A percentile compares a stretch with the other conserved stretches of the same genome.
These are phyloP conservation scores for Populus trichocarpa DNA, from an alignment of 441 rosid genomes.

Conservation along the genomic window DNA sequence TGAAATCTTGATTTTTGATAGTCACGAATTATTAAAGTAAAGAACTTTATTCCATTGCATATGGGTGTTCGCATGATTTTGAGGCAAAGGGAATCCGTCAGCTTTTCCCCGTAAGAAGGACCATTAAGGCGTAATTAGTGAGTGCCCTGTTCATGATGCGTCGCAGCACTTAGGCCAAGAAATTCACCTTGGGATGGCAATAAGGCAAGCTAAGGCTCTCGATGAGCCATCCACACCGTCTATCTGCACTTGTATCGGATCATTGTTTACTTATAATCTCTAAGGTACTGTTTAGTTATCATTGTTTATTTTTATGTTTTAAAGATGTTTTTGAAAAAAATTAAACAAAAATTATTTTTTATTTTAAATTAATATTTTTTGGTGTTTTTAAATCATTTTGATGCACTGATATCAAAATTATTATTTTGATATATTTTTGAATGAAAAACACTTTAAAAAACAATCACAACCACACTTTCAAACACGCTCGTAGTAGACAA, in stretches of 20 bases:
- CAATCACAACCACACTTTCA: too few species aligned
- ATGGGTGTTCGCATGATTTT: constrained; percentile 26
- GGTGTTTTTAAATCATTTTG: too few species aligned
- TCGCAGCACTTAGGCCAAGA: constrained; percentile 11
- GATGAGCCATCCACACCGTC: background rate
- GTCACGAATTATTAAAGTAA: constrained; percentile 9
- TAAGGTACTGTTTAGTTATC: too few species aligned
- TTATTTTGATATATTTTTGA: too few species aligned
- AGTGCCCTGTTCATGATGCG: background rate
- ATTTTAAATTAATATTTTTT: too few species aligned
- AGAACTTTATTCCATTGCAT: constrained; percentile 18
- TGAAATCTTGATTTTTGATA: background rate
- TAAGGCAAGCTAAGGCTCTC: background rate
- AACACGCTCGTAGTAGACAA: too few species aligned
- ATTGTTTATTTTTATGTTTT: too few species aligned
- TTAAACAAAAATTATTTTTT: too few species aligned
- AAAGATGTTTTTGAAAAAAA: too few species aligned
- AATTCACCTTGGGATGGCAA: constrained; percentile 5
- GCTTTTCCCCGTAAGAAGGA: constrained; percentile 23
- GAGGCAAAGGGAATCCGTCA: constrained; percentile 44
- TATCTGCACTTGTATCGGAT: too few species aligned
- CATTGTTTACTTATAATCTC: background rate
- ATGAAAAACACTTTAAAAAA: too few species aligned
- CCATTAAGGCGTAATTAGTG: constrained; percentile 28
- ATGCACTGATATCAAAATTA: too few species aligned